These are phyloP conservation scores for Rubia peregrina DNA, from an alignment of 305 asterid species.

Conservation along the genomic window DNA sequence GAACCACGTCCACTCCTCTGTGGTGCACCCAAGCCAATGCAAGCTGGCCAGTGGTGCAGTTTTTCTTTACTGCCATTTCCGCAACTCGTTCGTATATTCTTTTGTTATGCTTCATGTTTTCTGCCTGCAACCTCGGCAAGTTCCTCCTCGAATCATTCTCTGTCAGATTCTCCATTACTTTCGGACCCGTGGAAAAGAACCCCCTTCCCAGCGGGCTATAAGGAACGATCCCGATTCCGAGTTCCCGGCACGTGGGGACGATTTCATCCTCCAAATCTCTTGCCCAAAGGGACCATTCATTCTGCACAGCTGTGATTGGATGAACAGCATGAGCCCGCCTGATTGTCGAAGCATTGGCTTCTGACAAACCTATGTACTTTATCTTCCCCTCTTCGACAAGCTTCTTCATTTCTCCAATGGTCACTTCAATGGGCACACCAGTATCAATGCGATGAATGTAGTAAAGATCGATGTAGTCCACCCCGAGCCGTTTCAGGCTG, in stretches of 20 bases:
- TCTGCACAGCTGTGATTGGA: slow-evolving; percentile 64
- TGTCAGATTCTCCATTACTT: slow-evolving; percentile 39
- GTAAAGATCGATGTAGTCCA: slow-evolving; percentile 12
- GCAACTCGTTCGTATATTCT: background rate
- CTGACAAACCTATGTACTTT: slow-evolving; percentile 62
- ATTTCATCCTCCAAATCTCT: slow-evolving; percentile 66
- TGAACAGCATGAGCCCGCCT: slow-evolving; percentile 83
- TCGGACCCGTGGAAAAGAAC: slow-evolving; percentile 57
- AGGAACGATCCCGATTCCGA: slow-evolving; percentile 77
- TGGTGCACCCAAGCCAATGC: slow-evolving; percentile 14
- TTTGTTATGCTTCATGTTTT: slow-evolving; percentile 8
- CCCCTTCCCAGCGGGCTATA: slow-evolving; percentile 88
- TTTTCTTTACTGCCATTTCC: slow-evolving; percentile 5
- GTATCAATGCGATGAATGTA: slow-evolving; percentile 25
- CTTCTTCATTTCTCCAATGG: slow-evolving; percentile 27
- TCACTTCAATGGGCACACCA: background rate
- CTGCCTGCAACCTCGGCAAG: background rate
- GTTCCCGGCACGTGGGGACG: slow-evolving; percentile 78
- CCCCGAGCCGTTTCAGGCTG: background rate
- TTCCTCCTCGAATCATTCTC: slow-evolving; percentile 41
- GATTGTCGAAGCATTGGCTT: slow-evolving; percentile 66
- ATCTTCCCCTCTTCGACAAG: slow-evolving; percentile 37
- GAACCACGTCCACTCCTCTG: slow-evolving; percentile 2
- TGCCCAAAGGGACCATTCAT: slow-evolving; percentile 76
- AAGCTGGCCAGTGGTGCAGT: slow-evolving; percentile 5